Evolutionary conservation across 345 rosid genomes (phyloP).

Genomic region (Viola odorata): DNA sequence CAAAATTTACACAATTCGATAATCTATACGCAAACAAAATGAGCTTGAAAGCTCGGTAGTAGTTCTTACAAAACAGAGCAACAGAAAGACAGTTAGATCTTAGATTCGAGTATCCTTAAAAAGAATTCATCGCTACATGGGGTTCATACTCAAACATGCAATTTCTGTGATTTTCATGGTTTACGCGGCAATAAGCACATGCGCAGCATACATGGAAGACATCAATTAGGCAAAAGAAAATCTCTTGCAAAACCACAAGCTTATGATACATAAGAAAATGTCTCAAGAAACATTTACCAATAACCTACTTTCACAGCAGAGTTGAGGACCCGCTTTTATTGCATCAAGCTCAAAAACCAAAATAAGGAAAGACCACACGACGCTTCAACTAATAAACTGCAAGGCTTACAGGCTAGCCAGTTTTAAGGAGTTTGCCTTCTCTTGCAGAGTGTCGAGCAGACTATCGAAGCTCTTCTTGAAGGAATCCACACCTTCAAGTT

Average conservation of each 20-base stretch:
- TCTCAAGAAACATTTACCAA: slow-evolving; percentile 12
- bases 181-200: neutral
- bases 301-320: slow-evolving; percentile 17
- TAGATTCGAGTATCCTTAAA: too few species aligned
- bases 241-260: slow-evolving; percentile 1
- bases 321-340: slow-evolving; percentile 29
- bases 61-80: too few species aligned
- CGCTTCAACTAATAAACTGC: neutral
- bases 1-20: too few species aligned
- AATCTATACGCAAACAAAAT: too few species aligned
- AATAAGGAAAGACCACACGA: neutral
- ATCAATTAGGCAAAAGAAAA: neutral
- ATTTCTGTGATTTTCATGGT: neutral
- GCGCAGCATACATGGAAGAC: neutral
- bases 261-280: slow-evolving; percentile 16
- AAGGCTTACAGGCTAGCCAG: slow-evolving; percentile 51
- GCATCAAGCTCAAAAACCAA: slow-evolving; percentile 5
- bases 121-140: too few species aligned
- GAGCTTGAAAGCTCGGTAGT: too few species aligned
- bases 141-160: too few species aligned
- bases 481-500: slow-evolving; percentile 81
- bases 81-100: too few species aligned
- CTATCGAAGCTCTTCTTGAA: slow-evolving; percentile 96
- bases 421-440: slow-evolving; percentile 90
- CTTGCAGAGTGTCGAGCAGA: slow-evolving; percentile 85